Evolutionary conservation across 2,329 filamentous ascomycete genomes (phyloP).

Genomic region (Diaporthe australafricana): DNA sequence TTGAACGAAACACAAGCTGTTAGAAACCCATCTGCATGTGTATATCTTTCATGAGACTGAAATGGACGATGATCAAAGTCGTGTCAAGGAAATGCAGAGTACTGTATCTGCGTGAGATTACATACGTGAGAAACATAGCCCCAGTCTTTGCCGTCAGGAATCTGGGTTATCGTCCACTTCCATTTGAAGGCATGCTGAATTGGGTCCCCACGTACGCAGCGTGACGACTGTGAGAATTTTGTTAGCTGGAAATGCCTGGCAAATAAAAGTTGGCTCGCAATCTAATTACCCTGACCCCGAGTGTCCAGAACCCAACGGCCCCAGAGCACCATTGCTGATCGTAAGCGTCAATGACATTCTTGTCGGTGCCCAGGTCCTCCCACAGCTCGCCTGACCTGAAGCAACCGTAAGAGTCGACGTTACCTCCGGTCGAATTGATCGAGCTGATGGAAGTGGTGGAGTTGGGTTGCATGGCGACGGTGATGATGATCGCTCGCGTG

Average conservation of each 20-base stretch:
- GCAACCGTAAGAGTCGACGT: neutral
- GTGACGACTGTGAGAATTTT: neutral
- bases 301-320: neutral
- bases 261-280: neutral
- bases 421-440: neutral
- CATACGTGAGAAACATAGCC: conserved; percentile 10
- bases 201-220: neutral
- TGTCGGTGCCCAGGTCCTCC: conserved; percentile 2
- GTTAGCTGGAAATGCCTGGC: neutral
- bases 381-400: neutral
- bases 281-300: neutral
- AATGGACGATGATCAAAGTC: neutral
- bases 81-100: neutral
- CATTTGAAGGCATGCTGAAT: neutral
- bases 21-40: neutral
- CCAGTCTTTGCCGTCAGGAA: neutral
- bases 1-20: neutral
- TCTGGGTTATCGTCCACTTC: neutral
- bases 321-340: conserved; percentile 1
- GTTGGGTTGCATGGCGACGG: neutral
- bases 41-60: neutral
- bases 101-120: neutral
- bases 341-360: neutral
- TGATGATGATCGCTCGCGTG: neutral
- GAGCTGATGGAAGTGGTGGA: neutral